Evolutionary conservation across 2,329 filamentous ascomycete genomes (phyloP), one percentile per base, ranked within the genome.

Genomic region (Aspergillus viridinutans): DNA sequence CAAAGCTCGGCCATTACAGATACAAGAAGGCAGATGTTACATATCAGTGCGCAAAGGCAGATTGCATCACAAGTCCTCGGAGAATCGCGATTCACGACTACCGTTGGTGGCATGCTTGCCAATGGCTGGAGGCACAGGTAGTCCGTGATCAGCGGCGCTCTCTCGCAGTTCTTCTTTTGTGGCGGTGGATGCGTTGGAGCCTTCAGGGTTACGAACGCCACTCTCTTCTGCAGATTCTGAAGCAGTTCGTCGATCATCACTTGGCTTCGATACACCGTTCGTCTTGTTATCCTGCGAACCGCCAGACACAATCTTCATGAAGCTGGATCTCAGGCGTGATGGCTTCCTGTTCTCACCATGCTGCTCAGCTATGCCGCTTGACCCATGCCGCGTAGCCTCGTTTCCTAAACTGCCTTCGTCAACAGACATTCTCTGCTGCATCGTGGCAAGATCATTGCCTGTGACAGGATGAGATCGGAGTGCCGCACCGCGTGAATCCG

Each of bases 61-160:
- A 35, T 17, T 38, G 32, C 12, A 63, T 68, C 56, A 74, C 53
- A 75, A 54, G 61, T 73, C 70, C 47, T 75, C 72, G 1, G 71
- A 74, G 55, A 75, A 75, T 50, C 70, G 63, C 2, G 72, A 74
- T 48, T 72, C 72, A 5, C 72, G 67, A 12, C 60, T 64, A 54
- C 65, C 67, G 47, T 64, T 55, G 43, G 65, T 69, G 14, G 50
- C 17, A 53, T 56, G 61, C 35, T 70, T 69, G n/a, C 57, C 58
- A 49, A 65, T 55, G n/a, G 54, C 53, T 5, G 69, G 69, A 4
- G 72, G 72, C 1, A 59, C 63, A 47, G 66, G 64, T 26, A 74
- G 60, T 9, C 67, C 66, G 17, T 71, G 71, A 9, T 71, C 71
- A 9, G 55, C 40, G 23, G 68, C 72, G 50, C 65, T 69, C 28